A percentile compares a stretch with the other conserved stretches of the same genome.
Evolutionary conservation across 2,329 filamentous ascomycete species (phyloP).

Genomic region (Verticillium zaregamsianum): DNA sequence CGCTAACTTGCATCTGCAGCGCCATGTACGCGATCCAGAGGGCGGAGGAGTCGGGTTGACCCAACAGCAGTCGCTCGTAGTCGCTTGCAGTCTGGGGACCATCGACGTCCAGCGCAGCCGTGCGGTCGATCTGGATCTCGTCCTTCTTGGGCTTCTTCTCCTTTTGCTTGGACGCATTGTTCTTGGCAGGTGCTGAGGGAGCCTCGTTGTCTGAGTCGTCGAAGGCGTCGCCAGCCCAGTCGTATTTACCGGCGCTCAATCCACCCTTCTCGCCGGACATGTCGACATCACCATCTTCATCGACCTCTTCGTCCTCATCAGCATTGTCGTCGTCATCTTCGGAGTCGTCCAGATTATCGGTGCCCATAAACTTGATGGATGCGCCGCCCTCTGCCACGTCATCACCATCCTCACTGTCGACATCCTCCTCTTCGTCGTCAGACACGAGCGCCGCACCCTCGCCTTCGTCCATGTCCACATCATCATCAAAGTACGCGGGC

Average conservation of each 20-base stretch:
- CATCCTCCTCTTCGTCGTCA: slow-evolving; percentile 42
- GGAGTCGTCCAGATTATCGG: slow-evolving; percentile 30
- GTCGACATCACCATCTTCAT: slow-evolving; percentile 37
- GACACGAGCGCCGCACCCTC: slow-evolving; percentile 39
- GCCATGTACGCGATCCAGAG: slow-evolving; percentile 98
- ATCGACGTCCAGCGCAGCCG: slow-evolving; percentile 83
- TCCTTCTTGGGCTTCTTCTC: slow-evolving; percentile 73
- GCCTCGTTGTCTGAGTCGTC: slow-evolving; percentile 48
- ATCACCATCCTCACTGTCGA: slow-evolving; percentile 39
- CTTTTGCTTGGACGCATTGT: slow-evolving; percentile 36
- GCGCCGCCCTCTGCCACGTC: slow-evolving; percentile 42
- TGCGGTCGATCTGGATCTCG: slow-evolving; percentile 80
- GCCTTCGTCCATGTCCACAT: slow-evolving; percentile 38
- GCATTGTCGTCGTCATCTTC: slow-evolving; percentile 34
- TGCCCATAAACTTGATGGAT: slow-evolving; percentile 39
- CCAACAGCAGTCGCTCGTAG: slow-evolving; percentile 88
- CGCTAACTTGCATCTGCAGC: slow-evolving; percentile 91
- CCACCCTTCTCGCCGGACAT: slow-evolving; percentile 29
- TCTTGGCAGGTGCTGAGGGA: slow-evolving; percentile 22
- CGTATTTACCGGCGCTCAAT: slow-evolving; percentile 65
- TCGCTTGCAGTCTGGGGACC: slow-evolving; percentile 88
- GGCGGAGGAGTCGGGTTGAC: slow-evolving; percentile 86
- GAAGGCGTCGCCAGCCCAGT: slow-evolving; percentile 76
- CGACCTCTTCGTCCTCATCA: slow-evolving; percentile 32
- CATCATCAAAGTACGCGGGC: slow-evolving; percentile 77